phyloP scores from a whole-genome alignment of 345 rosid genomes.

The Pelargonium nanum region DNA sequence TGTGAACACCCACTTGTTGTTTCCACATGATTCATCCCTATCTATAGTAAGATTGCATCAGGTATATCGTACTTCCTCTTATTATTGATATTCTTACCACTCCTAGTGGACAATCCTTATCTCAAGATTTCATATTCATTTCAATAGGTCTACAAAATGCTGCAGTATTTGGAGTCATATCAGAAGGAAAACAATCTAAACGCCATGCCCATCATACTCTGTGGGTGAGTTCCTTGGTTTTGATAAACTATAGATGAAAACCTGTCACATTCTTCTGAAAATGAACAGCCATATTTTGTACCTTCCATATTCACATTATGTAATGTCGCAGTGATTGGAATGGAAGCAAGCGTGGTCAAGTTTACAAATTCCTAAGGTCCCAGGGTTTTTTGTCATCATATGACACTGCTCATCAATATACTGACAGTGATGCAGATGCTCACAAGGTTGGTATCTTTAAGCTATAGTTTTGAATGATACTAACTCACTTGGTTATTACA shows the following conservation, averaged over 20 bases:
- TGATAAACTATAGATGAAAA: not conserved
- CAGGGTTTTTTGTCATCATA: slow-evolving; percentile 91
- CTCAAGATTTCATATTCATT: not conserved
- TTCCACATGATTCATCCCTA: slow-evolving; percentile 78
- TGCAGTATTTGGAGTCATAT: slow-evolving; percentile 61
- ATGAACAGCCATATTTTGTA: not conserved
- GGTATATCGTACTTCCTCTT: slow-evolving; percentile 28
- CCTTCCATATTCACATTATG: not conserved
- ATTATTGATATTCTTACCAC: not conserved
- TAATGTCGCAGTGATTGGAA: slow-evolving; percentile 73
- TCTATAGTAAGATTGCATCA: slow-evolving; percentile 76
- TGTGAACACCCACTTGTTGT: slow-evolving; percentile 82
- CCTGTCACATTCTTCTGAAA: not conserved
- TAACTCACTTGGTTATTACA: not conserved
- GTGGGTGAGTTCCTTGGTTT: slow-evolving; percentile 48
- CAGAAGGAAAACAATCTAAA: slow-evolving; percentile 56
- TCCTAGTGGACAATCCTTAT: slow-evolving; percentile 1
- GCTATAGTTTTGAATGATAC: not conserved
- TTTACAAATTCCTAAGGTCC: slow-evolving; percentile 86
- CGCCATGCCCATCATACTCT: slow-evolving; percentile 61
- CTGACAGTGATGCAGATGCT: slow-evolving; percentile 65
- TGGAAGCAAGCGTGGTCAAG: slow-evolving; percentile 96
- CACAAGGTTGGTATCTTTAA: slow-evolving; percentile 45
- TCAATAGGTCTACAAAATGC: slow-evolving; percentile 69
- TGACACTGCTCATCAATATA: slow-evolving; percentile 81